Evolutionary conservation across 129 eudicot species (phyloP), one percentile per base, ranked within the genome.

Genomic region (Smallanthus sonchifolius): DNA sequence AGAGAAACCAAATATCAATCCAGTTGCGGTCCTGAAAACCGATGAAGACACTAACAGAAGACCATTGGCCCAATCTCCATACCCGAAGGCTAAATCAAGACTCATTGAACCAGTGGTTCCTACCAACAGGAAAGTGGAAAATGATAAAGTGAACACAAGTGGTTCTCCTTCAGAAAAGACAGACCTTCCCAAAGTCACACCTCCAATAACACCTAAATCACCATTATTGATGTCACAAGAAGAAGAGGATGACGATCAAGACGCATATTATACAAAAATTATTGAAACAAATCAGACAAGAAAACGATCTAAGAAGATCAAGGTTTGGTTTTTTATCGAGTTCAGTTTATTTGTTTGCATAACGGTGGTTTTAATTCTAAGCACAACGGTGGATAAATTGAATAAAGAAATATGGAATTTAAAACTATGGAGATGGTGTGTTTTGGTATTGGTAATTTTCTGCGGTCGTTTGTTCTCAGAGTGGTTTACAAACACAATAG

Each of bases 371-470:
- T 68, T 89, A 37, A 28, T 89, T 66, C 71, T 85, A 55, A 89
- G 96, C 83, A 69, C 6, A 65, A 80, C 83, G 0, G 62, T 85
- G 35, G 20, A 72, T 59, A 75, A 60, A 56, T 13, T 89, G 68
- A 15, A 40, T 64, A 39, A 64, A 3, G 5, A 7, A 3, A 78
- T 89, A 44, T 84, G 86, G 92, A 76, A 82, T 32, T 64, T 85
- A 37, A 65, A 19, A 3, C 72, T 90, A 20, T 90, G 98, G 98
- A 94, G 78, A 86, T 94, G 91, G 91, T 79, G 84, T 78, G 91
- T 90, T 48, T 84, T 88, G 20, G 88, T 77, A 1, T 61, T 94
- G 54, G 93, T 83, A 3, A 80, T 88, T 1, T 84, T 90, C 30
- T 88, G 96, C 61, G 98, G 98, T 34, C 86, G 88, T 40, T 57